Base-by-base conservation (phyloP, 73 alveolate genomes). In the Halteria grandinella region DNA sequence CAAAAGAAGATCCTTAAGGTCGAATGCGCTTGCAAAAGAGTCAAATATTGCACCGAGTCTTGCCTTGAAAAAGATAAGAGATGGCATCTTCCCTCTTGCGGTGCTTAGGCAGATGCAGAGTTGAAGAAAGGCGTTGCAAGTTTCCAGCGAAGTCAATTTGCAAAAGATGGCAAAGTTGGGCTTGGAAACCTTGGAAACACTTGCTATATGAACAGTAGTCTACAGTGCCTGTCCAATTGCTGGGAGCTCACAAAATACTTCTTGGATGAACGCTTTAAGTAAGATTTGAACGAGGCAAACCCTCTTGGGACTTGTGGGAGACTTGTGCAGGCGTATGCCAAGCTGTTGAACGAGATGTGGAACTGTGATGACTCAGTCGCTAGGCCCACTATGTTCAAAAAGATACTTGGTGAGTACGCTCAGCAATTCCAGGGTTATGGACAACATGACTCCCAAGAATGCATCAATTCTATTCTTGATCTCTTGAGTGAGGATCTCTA, bases 361-460 rank as follows among this genome's bases (percentile, higher is more conserved):
- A 49, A 60, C 34, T 49, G 74, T 27, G 50, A 27, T 36, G 53
- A 76, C 17, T 37, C 47, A 25, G 59, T 25, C 7, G 89, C 83
- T 39, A 70, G 80, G 69, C 97, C 97, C 0, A 25, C 36, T 32
- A 58, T 69, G 58, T 64, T 91, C 34, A 87, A 87, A 43, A 34
- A 55, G 33, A 83, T 66, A 15, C 64, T 83, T 21, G 93, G 89
- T 43, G 74, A 72, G 63, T 73, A 82, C 72, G 79, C 85, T 69
- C 36, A 73, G 75, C 72, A 76, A 72, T 90, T 85, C 82, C 33
- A 54, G 43, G 94, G 94, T 14, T 69, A 64, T 59, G 90, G 86
- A 0, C 91, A 91, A 66, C 97, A 91, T 52, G 97, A 91, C 53
- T 87, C 97, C 27, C 62, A 87, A 47, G 97, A 91, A 50, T 86